phyloP scores from a whole-genome alignment of 352 stramenopile genomes.

The Globisporangium carolinianum region DNA sequence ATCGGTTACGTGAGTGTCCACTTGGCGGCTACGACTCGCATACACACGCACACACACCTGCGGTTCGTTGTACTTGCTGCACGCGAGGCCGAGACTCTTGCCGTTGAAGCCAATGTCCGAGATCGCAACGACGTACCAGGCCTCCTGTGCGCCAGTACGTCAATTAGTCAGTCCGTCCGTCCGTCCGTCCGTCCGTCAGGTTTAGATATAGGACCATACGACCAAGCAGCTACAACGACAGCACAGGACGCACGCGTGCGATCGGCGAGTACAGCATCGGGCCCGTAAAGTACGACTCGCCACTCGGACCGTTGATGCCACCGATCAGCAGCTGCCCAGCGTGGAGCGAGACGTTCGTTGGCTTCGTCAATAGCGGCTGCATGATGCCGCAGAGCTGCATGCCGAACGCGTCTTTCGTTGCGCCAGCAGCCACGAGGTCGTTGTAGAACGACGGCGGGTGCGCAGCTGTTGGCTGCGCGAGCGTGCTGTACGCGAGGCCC shows the following conservation, averaged over 20 bases:
- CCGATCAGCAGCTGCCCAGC: constrained; percentile 61
- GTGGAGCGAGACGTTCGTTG: constrained; percentile 43
- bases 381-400: constrained; percentile 77
- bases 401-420: constrained; percentile 50
- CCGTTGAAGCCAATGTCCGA: constrained; percentile 63
- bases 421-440: constrained; percentile 32
- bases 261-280: constrained; percentile 80
- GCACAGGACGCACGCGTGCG: constrained; percentile 25
- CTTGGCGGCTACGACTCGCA: neutral
- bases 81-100: constrained; percentile 50
- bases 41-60: constrained; percentile 14
- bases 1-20: too few species aligned
- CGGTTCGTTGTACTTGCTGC: constrained; percentile 65
- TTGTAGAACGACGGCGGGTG: constrained; percentile 51
- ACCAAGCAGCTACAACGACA: constrained; percentile 3
- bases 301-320: constrained; percentile 44
- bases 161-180: neutral
- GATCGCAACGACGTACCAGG: constrained; percentile 77
- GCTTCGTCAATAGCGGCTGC: constrained; percentile 45
- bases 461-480: constrained; percentile 34
- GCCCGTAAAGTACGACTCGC: constrained; percentile 50
- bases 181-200: neutral
- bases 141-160: constrained; percentile 30
- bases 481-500: constrained; percentile 50
- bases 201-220: neutral